phyloP scores from a whole-genome alignment of 345 rosid genomes.

The Psidium guajava region DNA sequence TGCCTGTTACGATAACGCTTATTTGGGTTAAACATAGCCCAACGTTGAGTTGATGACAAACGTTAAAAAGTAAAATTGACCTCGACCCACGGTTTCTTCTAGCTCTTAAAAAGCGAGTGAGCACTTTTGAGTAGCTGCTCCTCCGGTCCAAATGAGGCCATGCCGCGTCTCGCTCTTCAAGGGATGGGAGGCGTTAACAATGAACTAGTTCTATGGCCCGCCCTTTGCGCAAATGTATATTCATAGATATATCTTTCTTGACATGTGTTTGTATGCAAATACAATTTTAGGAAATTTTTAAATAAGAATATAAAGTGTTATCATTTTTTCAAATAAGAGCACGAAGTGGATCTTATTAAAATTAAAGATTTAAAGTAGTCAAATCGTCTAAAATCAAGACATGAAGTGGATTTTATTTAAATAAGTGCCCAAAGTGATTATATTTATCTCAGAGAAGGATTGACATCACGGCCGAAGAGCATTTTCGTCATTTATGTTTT shows the following conservation, averaged over 20 bases:
- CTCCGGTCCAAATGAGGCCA: neutral
- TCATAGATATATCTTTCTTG: neutral
- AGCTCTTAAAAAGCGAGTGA: neutral
- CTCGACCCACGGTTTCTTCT: neutral
- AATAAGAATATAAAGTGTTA: too few species aligned
- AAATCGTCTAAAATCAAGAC: too few species aligned
- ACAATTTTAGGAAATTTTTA: too few species aligned
- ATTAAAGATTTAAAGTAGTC: too few species aligned
- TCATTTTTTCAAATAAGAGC: too few species aligned
- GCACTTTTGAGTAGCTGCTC: neutral
- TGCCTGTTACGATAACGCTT: neutral
- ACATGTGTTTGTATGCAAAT: neutral
- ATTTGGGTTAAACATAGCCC: neutral
- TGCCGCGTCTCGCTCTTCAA: neutral
- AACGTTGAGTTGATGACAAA: neutral
- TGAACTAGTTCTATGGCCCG: neutral
- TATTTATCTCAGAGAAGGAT: too few species aligned
- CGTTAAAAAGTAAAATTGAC: neutral
- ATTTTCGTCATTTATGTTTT: too few species aligned
- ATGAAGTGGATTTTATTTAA: too few species aligned
- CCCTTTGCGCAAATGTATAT: neutral
- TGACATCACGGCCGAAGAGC: too few species aligned
- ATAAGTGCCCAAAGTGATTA: too few species aligned
- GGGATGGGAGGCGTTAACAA: neutral
- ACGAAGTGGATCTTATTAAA: too few species aligned